Conservation (phyloP, 208 protist genomes). For the Phytomonas serpens region DNA sequence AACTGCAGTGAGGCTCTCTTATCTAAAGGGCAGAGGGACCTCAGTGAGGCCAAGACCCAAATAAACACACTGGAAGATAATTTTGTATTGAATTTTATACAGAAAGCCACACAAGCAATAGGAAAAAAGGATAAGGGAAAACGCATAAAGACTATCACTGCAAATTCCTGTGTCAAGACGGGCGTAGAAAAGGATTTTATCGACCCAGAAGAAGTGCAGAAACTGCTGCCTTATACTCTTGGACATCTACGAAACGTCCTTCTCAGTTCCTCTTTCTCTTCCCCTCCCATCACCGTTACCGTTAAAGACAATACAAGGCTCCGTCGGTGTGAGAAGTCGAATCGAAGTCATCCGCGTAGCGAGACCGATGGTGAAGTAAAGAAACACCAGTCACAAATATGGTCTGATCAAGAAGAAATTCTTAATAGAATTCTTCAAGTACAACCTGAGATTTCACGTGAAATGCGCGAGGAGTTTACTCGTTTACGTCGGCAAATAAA, state of each 20-base stretch:
- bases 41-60: not conserved
- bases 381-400: not conserved
- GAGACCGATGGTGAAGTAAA: not conserved
- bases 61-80: not conserved
- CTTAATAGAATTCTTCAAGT: not conserved
- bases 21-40: not conserved
- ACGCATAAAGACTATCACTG: not conserved
- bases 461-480: conserved; percentile 1
- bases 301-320: not conserved
- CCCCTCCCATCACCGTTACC: not conserved
- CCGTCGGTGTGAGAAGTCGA: not conserved
- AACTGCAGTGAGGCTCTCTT: not conserved
- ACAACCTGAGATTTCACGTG: conserved; percentile 5
- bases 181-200: not conserved
- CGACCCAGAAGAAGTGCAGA: not conserved
- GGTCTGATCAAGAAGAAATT: conserved; percentile 4
- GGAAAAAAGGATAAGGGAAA: not conserved
- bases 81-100: not conserved
- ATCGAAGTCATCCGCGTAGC: not conserved
- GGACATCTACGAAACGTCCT: not conserved
- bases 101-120: not conserved
- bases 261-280: not conserved
- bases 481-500: conserved; percentile 7
- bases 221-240: not conserved
- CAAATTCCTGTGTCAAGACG: not conserved